phyloP scores from a whole-genome alignment of 179 eudicot genomes.

The Actinidia arguta region DNA sequence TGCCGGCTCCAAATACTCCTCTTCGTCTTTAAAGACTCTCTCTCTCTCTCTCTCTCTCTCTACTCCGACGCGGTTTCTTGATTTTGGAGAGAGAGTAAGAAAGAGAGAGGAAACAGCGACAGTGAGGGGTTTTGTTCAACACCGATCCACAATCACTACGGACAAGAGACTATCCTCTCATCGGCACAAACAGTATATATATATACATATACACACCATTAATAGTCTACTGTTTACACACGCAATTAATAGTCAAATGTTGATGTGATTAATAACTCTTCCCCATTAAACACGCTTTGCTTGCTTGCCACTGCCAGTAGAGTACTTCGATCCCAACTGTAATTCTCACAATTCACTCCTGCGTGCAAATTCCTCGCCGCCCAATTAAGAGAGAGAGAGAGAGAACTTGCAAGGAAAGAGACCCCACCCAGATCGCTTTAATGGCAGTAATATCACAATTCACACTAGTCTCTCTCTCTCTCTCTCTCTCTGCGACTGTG shows the following conservation, averaged over 20 bases:
- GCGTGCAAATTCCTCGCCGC: background rate
- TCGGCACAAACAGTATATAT: background rate
- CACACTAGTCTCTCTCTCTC: background rate
- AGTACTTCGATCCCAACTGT: conserved; percentile 21
- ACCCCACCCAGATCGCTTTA: background rate
- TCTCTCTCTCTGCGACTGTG: conserved; percentile 3
- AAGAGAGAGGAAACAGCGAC: background rate
- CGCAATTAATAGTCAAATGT: background rate
- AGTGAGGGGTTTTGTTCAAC: background rate
- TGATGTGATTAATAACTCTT: background rate
- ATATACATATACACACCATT: background rate
- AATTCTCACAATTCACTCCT: background rate
- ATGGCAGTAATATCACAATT: conserved; percentile 5
- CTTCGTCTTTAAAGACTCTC: background rate
- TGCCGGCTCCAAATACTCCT: background rate
- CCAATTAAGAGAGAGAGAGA: conserved; percentile 15
- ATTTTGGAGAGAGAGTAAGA: conserved; percentile 18
- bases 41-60: conserved; percentile 22
- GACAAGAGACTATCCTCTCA: conserved; percentile 19
- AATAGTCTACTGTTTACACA: background rate
- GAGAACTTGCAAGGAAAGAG: background rate
- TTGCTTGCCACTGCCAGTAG: background rate
- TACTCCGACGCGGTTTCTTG: background rate
- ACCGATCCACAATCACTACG: conserved; percentile 14
- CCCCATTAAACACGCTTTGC: conserved; percentile 6